A percentile compares a stretch with the other conserved stretches of the same genome.
These are phyloP conservation scores for Millerozyma acaciae DNA, from an alignment of 805 yeast species.

Conservation along the genomic window DNA sequence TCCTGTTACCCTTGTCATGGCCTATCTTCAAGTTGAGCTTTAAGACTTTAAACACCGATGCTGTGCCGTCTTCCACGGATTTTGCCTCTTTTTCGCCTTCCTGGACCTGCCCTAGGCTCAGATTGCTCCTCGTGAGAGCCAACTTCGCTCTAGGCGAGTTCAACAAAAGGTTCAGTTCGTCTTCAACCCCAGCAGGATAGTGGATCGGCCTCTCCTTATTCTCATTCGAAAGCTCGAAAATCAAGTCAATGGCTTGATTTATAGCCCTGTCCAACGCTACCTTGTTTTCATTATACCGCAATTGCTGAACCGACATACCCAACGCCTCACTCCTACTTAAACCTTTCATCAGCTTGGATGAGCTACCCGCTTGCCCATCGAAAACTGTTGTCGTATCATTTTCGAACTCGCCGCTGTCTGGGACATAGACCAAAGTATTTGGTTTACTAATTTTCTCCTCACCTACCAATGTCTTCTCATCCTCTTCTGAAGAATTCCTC, in stretches of 20 bases:
- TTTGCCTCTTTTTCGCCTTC: slow-evolving; percentile 23
- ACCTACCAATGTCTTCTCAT: slow-evolving; percentile 11
- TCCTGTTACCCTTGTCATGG: slow-evolving; percentile 32
- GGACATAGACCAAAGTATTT: slow-evolving; percentile 24
- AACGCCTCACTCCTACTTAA: slow-evolving; percentile 17
- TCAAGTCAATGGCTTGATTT: slow-evolving; percentile 46
- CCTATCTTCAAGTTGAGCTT: slow-evolving; percentile 60
- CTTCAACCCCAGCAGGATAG: slow-evolving; percentile 48
- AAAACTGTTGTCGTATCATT: slow-evolving; percentile 25
- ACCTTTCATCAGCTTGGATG: slow-evolving; percentile 6
- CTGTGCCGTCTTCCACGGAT: slow-evolving; percentile 13
- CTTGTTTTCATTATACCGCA: slow-evolving; percentile 72
- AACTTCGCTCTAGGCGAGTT: slow-evolving; percentile 50
- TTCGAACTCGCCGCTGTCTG: slow-evolving; percentile 28
- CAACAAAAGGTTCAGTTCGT: slow-evolving; percentile 30
- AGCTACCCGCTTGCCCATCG: slow-evolving; percentile 26
- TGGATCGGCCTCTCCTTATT: slow-evolving; percentile 59
- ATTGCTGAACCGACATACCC: slow-evolving; percentile 62
- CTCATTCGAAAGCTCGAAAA: slow-evolving; percentile 51
- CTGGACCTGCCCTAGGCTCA: slow-evolving; percentile 14
- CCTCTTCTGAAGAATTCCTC: slow-evolving; percentile 6
- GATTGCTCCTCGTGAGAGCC: slow-evolving; percentile 47
- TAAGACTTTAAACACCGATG: slow-evolving; percentile 53
- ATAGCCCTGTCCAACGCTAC: slow-evolving; percentile 61
- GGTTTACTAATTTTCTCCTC: slow-evolving; percentile 12